phyloP scores from a whole-genome alignment of 139 green algal genomes.

The Chlamydomonas sp. region DNA sequence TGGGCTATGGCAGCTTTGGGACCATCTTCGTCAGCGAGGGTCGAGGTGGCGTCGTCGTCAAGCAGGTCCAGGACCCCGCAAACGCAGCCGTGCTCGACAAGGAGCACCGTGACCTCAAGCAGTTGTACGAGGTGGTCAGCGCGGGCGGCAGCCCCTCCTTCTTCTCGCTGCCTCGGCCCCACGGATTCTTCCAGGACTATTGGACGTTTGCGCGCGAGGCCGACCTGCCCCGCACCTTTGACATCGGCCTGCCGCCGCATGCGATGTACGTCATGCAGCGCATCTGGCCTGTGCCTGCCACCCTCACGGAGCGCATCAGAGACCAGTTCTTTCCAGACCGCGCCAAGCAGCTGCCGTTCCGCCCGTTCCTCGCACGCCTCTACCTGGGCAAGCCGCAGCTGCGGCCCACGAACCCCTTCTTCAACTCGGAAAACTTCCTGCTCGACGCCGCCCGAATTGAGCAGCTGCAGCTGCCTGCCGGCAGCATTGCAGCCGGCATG shows the following conservation, averaged over 20 bases:
- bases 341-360: neutral
- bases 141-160: neutral
- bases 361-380: conserved; percentile 5
- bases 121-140: neutral
- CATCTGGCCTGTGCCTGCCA: conserved; percentile 6
- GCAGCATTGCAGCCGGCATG: conserved; percentile 1
- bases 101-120: conserved; percentile 5
- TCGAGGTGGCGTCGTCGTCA: neutral
- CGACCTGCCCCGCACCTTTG: neutral
- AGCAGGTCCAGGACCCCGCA: conserved; percentile 3
- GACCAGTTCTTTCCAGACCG: conserved; percentile 6
- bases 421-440: conserved; percentile 9
- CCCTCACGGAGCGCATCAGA: neutral
- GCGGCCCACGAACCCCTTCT: neutral
- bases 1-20: conserved; percentile 13
- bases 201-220: neutral
- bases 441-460: neutral
- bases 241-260: conserved; percentile 3
- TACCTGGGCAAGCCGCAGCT: neutral
- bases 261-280: conserved; percentile 15
- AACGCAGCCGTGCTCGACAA: neutral
- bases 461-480: conserved; percentile 2
- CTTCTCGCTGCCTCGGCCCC: neutral
- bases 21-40: conserved; percentile 3
- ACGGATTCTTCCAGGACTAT: conserved; percentile 1